Conservation (phyloP, 441 rosid genomes). For the Iberis amara region DNA sequence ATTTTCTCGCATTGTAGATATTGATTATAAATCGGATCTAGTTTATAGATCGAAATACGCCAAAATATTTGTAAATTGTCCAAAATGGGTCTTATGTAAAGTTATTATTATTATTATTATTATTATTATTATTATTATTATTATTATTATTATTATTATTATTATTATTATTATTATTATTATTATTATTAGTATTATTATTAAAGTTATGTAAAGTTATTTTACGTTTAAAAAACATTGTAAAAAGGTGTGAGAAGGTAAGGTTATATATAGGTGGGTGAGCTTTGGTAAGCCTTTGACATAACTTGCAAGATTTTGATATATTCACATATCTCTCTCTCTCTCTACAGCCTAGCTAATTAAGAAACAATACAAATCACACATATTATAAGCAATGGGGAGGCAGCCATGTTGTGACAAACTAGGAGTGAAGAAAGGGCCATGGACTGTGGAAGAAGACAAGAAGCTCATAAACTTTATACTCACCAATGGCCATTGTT, state of each 20-base stretch:
- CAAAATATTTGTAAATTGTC: no score
- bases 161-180: no score
- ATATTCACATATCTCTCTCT: slow-evolving; percentile 11
- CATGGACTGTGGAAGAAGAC: slow-evolving; percentile 77
- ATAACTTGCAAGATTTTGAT: slow-evolving; percentile 19
- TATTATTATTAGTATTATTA: no score
- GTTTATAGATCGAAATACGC: no score
- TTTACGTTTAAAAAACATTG: not conserved
- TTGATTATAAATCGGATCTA: no score
- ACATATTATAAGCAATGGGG: slow-evolving; percentile 26
- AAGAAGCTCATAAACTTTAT: slow-evolving; percentile 55
- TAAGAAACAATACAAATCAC: not conserved
- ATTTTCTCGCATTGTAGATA: no score
- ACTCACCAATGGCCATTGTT: slow-evolving; percentile 55
- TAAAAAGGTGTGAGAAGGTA: not conserved
- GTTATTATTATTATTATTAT: no score
- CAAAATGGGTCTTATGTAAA: no score
- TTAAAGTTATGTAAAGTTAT: no score
- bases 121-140: no score
- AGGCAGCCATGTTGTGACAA: slow-evolving; percentile 72
- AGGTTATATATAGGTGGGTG: slow-evolving; percentile 27
- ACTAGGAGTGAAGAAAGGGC: slow-evolving; percentile 60
- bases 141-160: no score
- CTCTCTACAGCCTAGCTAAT: not conserved
- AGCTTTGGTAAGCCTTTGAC: slow-evolving; percentile 26